These are phyloP conservation scores for Mediolabrus comicus DNA, from an alignment of 108 stramenopile species.

Conservation along the genomic window DNA sequence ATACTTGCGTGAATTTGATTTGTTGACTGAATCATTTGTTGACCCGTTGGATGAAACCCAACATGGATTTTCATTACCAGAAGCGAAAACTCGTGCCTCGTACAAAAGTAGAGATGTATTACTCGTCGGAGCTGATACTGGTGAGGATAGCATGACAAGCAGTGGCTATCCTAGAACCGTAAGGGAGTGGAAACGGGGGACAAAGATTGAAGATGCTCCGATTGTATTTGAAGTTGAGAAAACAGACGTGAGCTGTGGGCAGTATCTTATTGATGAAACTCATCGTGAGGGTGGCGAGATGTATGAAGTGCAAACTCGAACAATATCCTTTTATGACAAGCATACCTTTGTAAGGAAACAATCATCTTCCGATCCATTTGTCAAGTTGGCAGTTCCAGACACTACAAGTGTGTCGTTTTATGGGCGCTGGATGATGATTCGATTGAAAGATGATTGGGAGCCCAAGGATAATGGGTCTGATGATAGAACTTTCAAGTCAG, in stretches of 20 bases:
- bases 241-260: constrained; percentile 79
- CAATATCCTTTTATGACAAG: constrained; percentile 86
- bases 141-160: constrained; percentile 68
- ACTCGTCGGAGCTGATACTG: constrained; percentile 70
- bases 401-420: constrained; percentile 67
- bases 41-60: constrained; percentile 32
- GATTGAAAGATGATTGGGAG: constrained; percentile 80
- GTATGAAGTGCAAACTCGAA: constrained; percentile 69
- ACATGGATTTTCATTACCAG: constrained; percentile 63
- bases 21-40: constrained; percentile 77
- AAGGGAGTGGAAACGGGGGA: constrained; percentile 88
- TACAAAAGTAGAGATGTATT: constrained; percentile 51
- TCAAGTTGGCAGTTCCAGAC: constrained; percentile 66
- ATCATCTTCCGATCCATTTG: constrained; percentile 46
- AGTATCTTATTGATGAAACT: constrained; percentile 66
- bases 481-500: constrained; percentile 54
- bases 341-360: constrained; percentile 57
- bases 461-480: constrained; percentile 53
- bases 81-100: constrained; percentile 69
- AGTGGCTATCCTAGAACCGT: constrained; percentile 91
- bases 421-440: constrained; percentile 66
- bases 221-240: constrained; percentile 87
- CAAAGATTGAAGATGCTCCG: constrained; percentile 76
- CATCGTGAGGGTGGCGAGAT: constrained; percentile 64
- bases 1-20: constrained; percentile 86